phyloP scores from a whole-genome alignment of 1,139 yeast species.

The Groenewaldozyma sp. region DNA sequence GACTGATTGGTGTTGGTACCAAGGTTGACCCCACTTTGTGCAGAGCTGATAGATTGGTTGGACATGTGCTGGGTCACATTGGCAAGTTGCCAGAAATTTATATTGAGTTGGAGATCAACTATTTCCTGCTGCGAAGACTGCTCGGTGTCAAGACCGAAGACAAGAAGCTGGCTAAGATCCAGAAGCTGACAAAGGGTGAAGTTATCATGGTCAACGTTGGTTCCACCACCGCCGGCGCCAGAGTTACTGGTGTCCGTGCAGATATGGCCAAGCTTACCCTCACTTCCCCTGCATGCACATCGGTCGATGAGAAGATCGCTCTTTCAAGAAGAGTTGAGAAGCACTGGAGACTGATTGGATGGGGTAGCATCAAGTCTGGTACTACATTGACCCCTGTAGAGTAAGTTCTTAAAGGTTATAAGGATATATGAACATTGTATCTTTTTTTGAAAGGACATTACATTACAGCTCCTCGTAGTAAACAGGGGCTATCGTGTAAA shows the following conservation, averaged over 20 bases:
- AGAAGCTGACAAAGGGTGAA: conserved; percentile 89
- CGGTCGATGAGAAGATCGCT: conserved; percentile 95
- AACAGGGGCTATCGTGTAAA: conserved; percentile 16
- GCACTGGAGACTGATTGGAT: conserved; percentile 99
- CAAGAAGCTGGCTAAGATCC: conserved; percentile 93
- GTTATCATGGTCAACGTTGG: conserved; percentile 99
- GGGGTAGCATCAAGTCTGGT: conserved; percentile 99
- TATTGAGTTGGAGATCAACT: conserved; percentile 95
- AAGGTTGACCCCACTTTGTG: conserved; percentile 97
- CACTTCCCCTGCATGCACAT: conserved; percentile 98
- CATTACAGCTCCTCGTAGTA: conserved; percentile 16
- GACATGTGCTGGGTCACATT: conserved; percentile 97
- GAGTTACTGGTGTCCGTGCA: conserved; percentile 95
- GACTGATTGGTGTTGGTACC: conserved; percentile 98
- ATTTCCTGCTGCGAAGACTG: conserved; percentile 90
- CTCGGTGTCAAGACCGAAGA: conserved; percentile 98
- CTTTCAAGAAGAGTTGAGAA: conserved; percentile 97
- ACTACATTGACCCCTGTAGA: conserved; percentile 27
- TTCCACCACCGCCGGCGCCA: conserved; percentile 98
- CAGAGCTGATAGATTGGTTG: conserved; percentile 98
- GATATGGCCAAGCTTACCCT: conserved; percentile 98
- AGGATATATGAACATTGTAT: not conserved
- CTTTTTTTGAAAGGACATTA: too few species aligned
- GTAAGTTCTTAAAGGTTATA: conserved; percentile 7
- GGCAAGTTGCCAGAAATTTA: conserved; percentile 93